Evolutionary conservation across 495 filamentous ascomycete genomes (phyloP).

Genomic region (Lineolata rhizophorae): DNA sequence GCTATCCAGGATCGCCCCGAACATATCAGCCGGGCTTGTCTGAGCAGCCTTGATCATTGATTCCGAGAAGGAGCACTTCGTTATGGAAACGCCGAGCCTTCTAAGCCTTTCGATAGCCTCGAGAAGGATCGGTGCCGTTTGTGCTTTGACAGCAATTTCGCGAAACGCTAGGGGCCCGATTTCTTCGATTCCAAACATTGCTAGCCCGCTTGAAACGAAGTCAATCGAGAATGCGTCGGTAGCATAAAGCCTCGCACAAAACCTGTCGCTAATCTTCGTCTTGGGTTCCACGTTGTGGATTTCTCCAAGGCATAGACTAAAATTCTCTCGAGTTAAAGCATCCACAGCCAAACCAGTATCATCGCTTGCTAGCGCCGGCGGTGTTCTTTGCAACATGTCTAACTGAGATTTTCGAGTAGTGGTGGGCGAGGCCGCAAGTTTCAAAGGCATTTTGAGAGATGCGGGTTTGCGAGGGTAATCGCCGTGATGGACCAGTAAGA

Average conservation of each 20-base stretch:
- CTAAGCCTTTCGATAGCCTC: not conserved
- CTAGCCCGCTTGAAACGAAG: not conserved
- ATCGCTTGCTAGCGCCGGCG: too few relatives aligned
- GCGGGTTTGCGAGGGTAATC: too few relatives aligned
- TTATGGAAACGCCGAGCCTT: not conserved
- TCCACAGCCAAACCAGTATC: too few relatives aligned
- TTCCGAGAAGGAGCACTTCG: not conserved
- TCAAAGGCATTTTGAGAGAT: too few relatives aligned
- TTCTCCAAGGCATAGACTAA: too few relatives aligned
- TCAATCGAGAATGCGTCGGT: not conserved
- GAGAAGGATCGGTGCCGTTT: not conserved
- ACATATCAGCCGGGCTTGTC: too few relatives aligned
- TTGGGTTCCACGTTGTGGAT: too few relatives aligned
- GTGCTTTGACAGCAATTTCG: not conserved
- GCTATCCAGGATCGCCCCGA: constrained; percentile 39
- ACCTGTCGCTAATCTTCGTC: not conserved
- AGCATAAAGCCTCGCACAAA: not conserved
- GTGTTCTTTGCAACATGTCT: too few relatives aligned
- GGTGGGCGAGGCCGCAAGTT: too few relatives aligned
- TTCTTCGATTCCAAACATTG: not conserved
- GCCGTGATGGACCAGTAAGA: not conserved
- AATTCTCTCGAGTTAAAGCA: too few relatives aligned
- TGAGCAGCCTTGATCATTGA: not conserved
- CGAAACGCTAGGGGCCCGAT: not conserved
- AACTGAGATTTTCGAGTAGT: too few relatives aligned